Base-by-base conservation (phyloP, 352 stramenopile genomes). In the Globisporangium rhizosaccharum region DNA sequence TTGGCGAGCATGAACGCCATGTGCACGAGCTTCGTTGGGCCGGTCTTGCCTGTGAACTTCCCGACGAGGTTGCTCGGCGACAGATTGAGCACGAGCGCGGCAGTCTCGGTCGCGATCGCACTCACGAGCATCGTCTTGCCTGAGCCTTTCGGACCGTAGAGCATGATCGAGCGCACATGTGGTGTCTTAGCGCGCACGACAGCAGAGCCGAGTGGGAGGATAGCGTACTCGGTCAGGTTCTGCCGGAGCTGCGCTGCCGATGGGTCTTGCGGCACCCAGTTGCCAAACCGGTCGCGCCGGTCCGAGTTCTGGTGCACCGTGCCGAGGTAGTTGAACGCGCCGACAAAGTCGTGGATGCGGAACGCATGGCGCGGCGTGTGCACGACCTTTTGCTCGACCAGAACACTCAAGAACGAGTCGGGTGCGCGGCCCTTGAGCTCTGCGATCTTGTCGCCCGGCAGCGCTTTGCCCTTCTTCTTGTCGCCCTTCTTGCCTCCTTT, bases 21-120 rank as follows among this genome's bases (percentile, higher is more conserved):
- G 72, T 98, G 94, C 33, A 98, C 72, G 30, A 97, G 76, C 63
- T 97, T 97, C 1, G 88, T 97, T 0, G 91, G 82, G 0, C 88
- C 92, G 7, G 78, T 92, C 54, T 97, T 98, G 33, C 82, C 94
- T 15, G 70, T 56, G 63, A 96, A 99, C 69, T 98, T 98, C 63
- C 91, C 87, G 61, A 91, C 85, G 51, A 99, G 84, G 53, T 96
- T 96, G 44, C 64, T 88, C 28, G 96, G 76, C 53, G 94, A 95
- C 15, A 99, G 70, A 65, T 98, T 97, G 33, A 99, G 76, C 70
- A 99, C 96, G 0, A 97, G 82, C 2, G 96, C 96, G 55, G 90
- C 80, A 0, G 81, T 88, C 70, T 98, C 91, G 57, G 90, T 96
- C 9, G 96, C 96, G 20, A 98, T 75, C 15, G 90, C 90, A 63